A percentile compares a stretch with the other conserved stretches of the same genome.
phyloP scores from a whole-genome alignment of 2,329 filamentous ascomycete species.

The Epichloe bromicola region DNA sequence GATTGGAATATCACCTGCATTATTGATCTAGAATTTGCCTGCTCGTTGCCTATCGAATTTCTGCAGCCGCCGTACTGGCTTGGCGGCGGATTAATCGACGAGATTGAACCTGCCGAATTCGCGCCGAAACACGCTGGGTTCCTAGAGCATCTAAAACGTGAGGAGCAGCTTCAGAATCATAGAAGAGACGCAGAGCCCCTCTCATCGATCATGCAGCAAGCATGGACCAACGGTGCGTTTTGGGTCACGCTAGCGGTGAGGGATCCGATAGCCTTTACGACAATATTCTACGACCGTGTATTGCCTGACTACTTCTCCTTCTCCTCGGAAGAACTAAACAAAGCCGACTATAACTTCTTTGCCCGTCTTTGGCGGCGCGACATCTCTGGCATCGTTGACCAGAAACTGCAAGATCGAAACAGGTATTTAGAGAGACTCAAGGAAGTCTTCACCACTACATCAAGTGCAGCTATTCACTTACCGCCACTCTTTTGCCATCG shows the following conservation, averaged over 20 bases:
- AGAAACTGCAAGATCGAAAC: neutral
- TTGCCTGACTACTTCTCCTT: neutral
- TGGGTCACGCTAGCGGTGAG: neutral
- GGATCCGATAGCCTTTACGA: neutral
- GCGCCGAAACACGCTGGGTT: neutral
- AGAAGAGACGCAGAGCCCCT: neutral
- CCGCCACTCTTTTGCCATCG: neutral
- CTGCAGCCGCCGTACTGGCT: constrained; percentile 8
- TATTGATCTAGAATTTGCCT: constrained; percentile 21
- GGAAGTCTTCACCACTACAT: neutral
- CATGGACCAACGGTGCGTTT: neutral
- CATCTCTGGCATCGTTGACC: neutral
- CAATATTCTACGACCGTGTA: neutral
- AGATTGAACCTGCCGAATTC: neutral
- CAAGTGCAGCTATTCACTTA: neutral
- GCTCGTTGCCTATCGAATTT: constrained; percentile 16
- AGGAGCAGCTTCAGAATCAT: neutral
- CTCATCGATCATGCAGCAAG: neutral
- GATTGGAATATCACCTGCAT: constrained; percentile 20
- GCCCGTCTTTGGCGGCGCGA: neutral
- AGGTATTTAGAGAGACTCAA: neutral
- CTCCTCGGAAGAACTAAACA: neutral
- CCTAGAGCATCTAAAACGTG: neutral
- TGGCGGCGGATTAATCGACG: constrained; percentile 19
- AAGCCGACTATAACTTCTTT: neutral